Evolutionary conservation across 345 rosid genomes (phyloP), one percentile per base, ranked within the genome.

Genomic region (Eucalyptus melliodora): DNA sequence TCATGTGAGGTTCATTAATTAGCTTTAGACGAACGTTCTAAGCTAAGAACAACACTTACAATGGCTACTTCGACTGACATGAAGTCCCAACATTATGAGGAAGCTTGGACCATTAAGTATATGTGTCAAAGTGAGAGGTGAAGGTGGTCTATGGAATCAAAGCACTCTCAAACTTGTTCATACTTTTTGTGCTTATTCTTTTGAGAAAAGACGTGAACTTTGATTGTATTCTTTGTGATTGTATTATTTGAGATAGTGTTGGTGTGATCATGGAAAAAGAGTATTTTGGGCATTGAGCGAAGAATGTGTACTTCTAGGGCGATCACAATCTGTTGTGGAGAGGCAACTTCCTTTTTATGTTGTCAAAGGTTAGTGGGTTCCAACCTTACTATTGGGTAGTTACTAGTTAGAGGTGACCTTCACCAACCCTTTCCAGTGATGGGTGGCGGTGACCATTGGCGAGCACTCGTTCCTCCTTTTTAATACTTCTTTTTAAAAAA

Each of bases 391-490:
- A 53, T 53, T 53, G 10, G 56, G 10, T 34, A 34, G 37, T 34
- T n/a, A n/a, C n/a, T 2, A 53, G 4, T 53, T 19, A 60, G 34
- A 45, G 47, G 11, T 23, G 62, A 56, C 30, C 62, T 56, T 56
- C 30, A 24, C 13, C 30, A 5, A 56, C 30, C 62, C 30, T 56
- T 56, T 56, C 14, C 4, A 23, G 1, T 24, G 62, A 56, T 56
- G 5, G 30, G 30, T 5, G 1, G 62, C 5, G 0, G 3, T 23
- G 27, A 21, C 27, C 62, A 56, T 3, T 9, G 13, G 62, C 1
- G 30, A 56, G 30, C 3, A 1, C 62, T 56, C 1, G 1, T 56
- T 24, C 62, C 30, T 56, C 30, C 30, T 24, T 24, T 56, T 24
- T 4, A 23, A 10, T 24, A 23, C 14, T 11, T 10, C 3, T 4